These are phyloP conservation scores for Umbilicus rupestris DNA, from an alignment of 164 flowering plant genomes.

Conservation along the genomic window DNA sequence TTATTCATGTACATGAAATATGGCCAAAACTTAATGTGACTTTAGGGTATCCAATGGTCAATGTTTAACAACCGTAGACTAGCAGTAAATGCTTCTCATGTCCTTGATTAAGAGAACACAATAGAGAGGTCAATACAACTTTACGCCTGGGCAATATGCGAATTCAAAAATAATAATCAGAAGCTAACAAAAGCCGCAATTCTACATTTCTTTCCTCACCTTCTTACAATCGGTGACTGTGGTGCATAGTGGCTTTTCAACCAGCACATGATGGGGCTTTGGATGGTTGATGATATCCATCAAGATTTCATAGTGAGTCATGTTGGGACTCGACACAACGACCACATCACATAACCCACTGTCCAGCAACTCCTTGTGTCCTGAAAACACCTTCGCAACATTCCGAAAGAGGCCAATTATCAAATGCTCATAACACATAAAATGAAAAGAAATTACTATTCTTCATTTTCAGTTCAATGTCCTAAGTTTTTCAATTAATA, in stretches of 20 bases:
- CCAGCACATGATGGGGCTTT: constrained; percentile 79
- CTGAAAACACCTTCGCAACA: constrained; percentile 48
- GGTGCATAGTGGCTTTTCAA: constrained; percentile 97
- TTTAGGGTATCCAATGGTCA: too few relatives aligned
- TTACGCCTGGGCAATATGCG: not conserved
- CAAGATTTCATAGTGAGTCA: constrained; percentile 82
- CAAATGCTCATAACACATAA: too few relatives aligned
- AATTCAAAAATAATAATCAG: not conserved
- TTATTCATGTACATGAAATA: not conserved
- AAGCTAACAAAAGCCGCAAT: not conserved
- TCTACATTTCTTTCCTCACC: constrained; percentile 27
- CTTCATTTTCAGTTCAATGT: not conserved
- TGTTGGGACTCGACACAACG: constrained; percentile 82
- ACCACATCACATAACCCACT: constrained; percentile 83
- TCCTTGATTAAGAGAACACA: too few relatives aligned
- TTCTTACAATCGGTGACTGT: constrained; percentile 69
- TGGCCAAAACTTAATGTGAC: not conserved
- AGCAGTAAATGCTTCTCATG: too few relatives aligned
- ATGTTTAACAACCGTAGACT: too few relatives aligned
- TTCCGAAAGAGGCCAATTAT: not conserved
- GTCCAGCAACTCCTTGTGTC: constrained; percentile 66
- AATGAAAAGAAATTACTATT: too few relatives aligned
- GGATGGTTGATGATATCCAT: constrained; percentile 85
- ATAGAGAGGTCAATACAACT: too few relatives aligned
- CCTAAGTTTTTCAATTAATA: not conserved